Evolutionary conservation across 148 eudicot genomes (phyloP).

Genomic region (Dianthus caryophyllus): DNA sequence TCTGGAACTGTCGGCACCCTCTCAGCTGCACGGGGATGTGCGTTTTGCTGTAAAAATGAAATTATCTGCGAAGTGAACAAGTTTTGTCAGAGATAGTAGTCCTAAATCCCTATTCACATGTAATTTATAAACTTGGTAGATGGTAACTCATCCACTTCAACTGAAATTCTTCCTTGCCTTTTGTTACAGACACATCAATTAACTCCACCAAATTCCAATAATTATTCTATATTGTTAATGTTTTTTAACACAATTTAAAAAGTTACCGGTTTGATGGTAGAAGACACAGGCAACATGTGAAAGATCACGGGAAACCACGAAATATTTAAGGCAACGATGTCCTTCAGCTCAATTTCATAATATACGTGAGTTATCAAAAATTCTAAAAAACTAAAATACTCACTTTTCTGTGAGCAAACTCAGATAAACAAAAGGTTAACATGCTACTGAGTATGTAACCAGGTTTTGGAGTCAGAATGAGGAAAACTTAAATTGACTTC

Average conservation of each 20-base stretch:
- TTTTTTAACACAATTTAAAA: not conserved
- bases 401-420: too few species aligned
- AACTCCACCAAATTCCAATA: not conserved
- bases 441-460: not conserved
- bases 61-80: slow-evolving; percentile 59
- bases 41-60: slow-evolving; percentile 92
- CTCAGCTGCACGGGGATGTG: slow-evolving; percentile 92
- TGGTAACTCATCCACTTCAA: not conserved
- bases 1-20: slow-evolving; percentile 88
- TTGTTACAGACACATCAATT: not conserved
- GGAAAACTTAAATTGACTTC: not conserved
- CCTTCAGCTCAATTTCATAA: not conserved
- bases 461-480: not conserved
- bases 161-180: not conserved
- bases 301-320: not conserved
- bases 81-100: not conserved
- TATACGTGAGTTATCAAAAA: too few species aligned
- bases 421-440: too few species aligned
- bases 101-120: not conserved
- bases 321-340: not conserved
- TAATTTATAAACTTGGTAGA: not conserved
- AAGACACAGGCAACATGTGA: too few species aligned
- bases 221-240: not conserved
- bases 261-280: too few species aligned
- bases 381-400: too few species aligned